Evolutionary conservation across 805 yeast genomes (phyloP), one percentile per base, ranked within the genome.

Genomic region (Candida tammaniensis): DNA sequence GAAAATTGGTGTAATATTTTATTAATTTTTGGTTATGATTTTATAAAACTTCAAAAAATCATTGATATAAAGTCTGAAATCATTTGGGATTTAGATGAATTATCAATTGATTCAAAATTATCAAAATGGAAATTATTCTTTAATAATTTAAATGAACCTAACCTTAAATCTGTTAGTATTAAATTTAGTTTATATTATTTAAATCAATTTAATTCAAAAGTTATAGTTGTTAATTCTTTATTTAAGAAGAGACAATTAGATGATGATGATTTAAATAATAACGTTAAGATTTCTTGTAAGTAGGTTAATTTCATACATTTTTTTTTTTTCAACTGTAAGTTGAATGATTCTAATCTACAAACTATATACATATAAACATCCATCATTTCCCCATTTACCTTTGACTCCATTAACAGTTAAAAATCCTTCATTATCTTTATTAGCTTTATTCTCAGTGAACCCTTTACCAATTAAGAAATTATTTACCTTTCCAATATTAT

Each of bases 351-450:
- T n/a, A 29, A 10, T 24, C 16, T 14, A 32, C 29, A 12, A 26
- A 11, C 18, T 36, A 40, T 43, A 44, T 33, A 66, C 68, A 51
- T 82, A 83, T 39, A 83, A 68, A 50, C 89, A 82, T 2, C 89
- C 89, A 54, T 83, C 91, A 18, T 55, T 62, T 10, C 87, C 89
- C 70, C 81, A 80, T 23, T 65, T 63, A 0, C 86, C 88, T 22
- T 44, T 48, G 0, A 79, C 59, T 5, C 72, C 72, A 3, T 73
- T 61, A 15, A 64, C 40, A 8, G 61, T 56, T 58, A 68, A 60
- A 57, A 70, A 80, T 4, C 55, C 73, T 20, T 63, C 64, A 27
- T 44, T 44, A 28, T 42, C 34, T 21, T 34, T 38, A 19, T 18
- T 30, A 14, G 29, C 36, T 10, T 23, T 25, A n/a, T 24, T 32